phyloP scores from a whole-genome alignment of 257 asterid genomes.

The Nyctanthes arbortristis region DNA sequence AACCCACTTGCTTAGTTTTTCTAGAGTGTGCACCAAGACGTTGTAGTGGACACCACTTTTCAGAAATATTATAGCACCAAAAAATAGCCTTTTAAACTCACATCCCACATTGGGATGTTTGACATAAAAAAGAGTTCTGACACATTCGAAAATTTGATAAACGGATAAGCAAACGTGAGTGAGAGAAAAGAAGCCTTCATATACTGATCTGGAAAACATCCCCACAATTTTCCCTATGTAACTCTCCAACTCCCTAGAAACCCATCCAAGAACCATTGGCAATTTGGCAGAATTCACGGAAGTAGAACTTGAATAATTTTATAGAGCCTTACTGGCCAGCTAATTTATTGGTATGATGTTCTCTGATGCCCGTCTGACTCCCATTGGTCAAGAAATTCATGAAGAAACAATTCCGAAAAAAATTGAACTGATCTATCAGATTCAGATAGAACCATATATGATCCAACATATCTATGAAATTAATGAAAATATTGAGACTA shows the following conservation, averaged over 20 bases:
- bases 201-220: neutral
- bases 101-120: neutral
- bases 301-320: neutral
- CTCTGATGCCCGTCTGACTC: neutral
- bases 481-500: neutral
- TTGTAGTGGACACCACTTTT: neutral
- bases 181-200: neutral
- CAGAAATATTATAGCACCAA: neutral
- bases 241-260: neutral
- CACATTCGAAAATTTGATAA: neutral
- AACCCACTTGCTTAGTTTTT: neutral
- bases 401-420: neutral
- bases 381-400: neutral
- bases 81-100: neutral
- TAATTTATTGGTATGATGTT: neutral
- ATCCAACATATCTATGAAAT: neutral
- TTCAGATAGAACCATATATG: neutral
- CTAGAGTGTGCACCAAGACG: neutral
- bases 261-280: neutral
- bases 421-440: neutral
- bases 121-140: neutral
- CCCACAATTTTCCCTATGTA: neutral
- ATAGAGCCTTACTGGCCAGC: constrained; percentile 1
- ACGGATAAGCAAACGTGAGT: neutral
- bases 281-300: neutral